Conservation (phyloP, 768 basidiomycete species). For the Lactifluus piperatus region DNA sequence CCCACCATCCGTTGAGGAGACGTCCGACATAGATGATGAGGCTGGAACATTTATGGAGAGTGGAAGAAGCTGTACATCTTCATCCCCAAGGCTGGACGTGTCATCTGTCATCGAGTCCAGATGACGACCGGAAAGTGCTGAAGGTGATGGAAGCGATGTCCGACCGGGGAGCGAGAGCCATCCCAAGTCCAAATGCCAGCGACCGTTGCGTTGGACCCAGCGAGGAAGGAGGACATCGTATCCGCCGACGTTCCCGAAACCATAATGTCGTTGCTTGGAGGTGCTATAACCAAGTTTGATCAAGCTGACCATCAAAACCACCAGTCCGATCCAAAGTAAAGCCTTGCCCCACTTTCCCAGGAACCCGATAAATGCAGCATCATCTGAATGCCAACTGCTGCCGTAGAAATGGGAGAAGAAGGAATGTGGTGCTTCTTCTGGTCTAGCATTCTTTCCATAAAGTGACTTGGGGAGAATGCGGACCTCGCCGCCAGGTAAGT, state of each 20-base stretch:
- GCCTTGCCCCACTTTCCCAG: conserved; percentile 81
- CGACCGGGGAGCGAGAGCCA: conserved; percentile 40
- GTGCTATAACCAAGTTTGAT: conserved; percentile 46
- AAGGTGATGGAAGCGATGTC: conserved; percentile 3
- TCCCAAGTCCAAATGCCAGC: conserved; percentile 66
- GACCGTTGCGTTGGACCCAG: conserved; percentile 57
- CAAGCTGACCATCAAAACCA: conserved; percentile 62
- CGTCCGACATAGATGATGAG: conserved; percentile 42
- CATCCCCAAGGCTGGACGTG: conserved; percentile 27
- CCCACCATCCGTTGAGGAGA: conserved; percentile 35
- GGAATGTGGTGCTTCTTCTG: conserved; percentile 74
- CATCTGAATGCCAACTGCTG: conserved; percentile 97
- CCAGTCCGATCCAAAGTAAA: conserved; percentile 77
- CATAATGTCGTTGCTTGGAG: conserved; percentile 48
- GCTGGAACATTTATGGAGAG: conserved; percentile 53
- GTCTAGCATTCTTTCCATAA: conserved; percentile 94
- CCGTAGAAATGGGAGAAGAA: conserved; percentile 99
- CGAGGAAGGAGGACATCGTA: conserved; percentile 78
- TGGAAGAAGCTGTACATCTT: conserved; percentile 44
- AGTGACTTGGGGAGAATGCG: conserved; percentile 91
- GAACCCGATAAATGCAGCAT: conserved; percentile 96
- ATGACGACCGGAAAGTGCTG: background rate
- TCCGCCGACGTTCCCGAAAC: conserved; percentile 52
- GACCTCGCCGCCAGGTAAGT: conserved; percentile 55
- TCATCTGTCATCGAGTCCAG: background rate